Evolutionary conservation across 495 filamentous ascomycete species (phyloP).

Genomic region (Filosporella fistucella): DNA sequence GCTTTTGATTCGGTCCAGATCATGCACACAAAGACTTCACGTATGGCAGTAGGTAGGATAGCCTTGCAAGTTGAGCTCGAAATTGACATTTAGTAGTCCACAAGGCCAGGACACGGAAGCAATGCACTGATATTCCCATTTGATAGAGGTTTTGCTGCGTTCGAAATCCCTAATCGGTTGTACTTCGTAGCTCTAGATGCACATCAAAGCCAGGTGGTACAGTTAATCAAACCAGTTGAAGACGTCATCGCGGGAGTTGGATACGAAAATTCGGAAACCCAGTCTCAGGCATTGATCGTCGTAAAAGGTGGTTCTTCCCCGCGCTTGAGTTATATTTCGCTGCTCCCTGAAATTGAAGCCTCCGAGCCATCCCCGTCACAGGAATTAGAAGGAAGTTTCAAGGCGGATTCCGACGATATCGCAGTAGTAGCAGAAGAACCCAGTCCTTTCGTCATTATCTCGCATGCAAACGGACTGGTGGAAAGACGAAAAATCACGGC

Average conservation of each 20-base stretch:
- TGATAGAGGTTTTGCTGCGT: constrained; percentile 5
- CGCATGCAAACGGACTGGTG: not conserved
- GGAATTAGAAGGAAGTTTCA: not conserved
- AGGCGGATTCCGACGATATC: not conserved
- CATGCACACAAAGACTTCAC: not conserved
- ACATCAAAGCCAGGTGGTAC: not conserved
- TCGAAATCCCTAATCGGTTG: constrained; percentile 5
- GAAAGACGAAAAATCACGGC: not conserved
- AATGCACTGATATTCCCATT: constrained; percentile 7
- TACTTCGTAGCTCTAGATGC: constrained; percentile 3
- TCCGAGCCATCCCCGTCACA: not conserved
- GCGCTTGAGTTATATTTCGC: not conserved
- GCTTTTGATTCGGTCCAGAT: not conserved
- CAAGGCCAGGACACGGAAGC: not conserved
- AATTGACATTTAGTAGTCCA: not conserved
- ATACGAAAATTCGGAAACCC: not conserved
- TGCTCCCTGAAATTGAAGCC: not conserved
- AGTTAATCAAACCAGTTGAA: not conserved
- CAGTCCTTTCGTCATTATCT: not conserved
- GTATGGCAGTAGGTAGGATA: not conserved
- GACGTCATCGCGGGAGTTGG: not conserved
- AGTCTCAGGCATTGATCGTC: constrained; percentile 2
- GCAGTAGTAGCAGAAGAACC: not conserved
- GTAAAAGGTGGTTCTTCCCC: not conserved
- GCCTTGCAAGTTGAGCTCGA: not conserved